Evolutionary conservation across 2,329 filamentous ascomycete genomes (phyloP).

Genomic region (Lecanicillium sp.): DNA sequence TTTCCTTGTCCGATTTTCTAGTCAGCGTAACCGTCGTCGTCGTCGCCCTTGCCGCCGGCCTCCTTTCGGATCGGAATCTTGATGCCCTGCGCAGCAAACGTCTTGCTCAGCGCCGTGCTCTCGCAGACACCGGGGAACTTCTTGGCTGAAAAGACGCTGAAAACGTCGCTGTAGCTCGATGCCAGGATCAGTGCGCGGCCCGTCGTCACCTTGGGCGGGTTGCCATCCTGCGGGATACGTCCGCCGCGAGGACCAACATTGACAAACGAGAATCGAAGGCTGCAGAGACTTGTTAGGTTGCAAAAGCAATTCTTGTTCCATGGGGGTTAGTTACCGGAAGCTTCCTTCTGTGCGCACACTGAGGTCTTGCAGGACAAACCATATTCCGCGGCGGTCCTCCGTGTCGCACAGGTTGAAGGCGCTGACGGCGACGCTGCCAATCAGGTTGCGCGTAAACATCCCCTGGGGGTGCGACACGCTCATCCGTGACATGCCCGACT

Average conservation of each 20-base stretch:
- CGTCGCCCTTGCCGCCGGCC: constrained; percentile 48
- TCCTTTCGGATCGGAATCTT: constrained; percentile 97
- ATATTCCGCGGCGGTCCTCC: constrained; percentile 77
- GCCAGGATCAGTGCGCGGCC: constrained; percentile 77
- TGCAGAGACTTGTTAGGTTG: constrained; percentile 22
- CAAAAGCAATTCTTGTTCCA: neutral
- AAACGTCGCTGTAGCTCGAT: constrained; percentile 77
- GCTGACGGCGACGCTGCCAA: constrained; percentile 84
- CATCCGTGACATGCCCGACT: constrained; percentile 28
- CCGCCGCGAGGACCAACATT: constrained; percentile 60
- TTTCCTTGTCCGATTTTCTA: too few species aligned
- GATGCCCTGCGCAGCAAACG: constrained; percentile 87
- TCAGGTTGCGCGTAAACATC: constrained; percentile 93
- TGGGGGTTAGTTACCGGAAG: constrained; percentile 63
- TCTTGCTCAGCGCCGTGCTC: constrained; percentile 84
- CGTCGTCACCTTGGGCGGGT: constrained; percentile 54
- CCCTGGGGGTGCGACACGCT: constrained; percentile 55
- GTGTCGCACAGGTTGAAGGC: constrained; percentile 78
- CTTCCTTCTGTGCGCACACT: constrained; percentile 88
- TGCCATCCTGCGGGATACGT: constrained; percentile 31
- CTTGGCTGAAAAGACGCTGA: constrained; percentile 94
- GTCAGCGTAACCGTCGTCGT: too few species aligned
- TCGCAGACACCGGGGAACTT: constrained; percentile 98
- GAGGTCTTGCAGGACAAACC: constrained; percentile 94
- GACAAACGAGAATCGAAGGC: constrained; percentile 68